Percentiles rank a stretch among this genome's conserved stretches.
These are phyloP conservation scores for Pythium insidiosum DNA, from an alignment of 352 stramenopile species.

Conservation along the genomic window DNA sequence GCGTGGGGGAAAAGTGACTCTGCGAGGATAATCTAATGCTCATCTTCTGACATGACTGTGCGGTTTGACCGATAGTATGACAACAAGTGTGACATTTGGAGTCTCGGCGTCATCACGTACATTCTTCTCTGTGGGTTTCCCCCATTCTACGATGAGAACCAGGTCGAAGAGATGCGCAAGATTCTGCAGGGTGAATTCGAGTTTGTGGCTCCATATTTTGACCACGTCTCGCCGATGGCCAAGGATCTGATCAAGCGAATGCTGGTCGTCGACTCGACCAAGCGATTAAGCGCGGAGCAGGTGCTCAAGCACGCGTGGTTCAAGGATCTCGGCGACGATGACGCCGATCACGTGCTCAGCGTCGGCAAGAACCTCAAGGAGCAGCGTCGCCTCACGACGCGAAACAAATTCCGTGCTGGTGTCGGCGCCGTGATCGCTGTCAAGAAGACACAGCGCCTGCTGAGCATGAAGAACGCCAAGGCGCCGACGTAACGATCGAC, in stretches of 20 bases:
- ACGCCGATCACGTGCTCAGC: conserved; percentile 30
- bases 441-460: conserved; percentile 67
- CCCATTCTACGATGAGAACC: conserved; percentile 95
- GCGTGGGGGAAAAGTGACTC: too few relatives aligned
- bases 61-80: too few relatives aligned
- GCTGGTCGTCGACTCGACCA: conserved; percentile 84
- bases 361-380: conserved; percentile 81
- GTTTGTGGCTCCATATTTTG: conserved; percentile 92
- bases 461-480: conserved; percentile 22
- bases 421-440: conserved; percentile 68
- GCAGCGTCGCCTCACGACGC: conserved; percentile 32
- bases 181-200: conserved; percentile 80
- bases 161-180: conserved; percentile 79
- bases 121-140: conserved; percentile 96
- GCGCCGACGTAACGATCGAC: conserved; percentile 17
- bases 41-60: too few relatives aligned
- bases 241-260: conserved; percentile 93
- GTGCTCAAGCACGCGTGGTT: conserved; percentile 73
- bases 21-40: too few relatives aligned
- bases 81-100: conserved; percentile 96
- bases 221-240: conserved; percentile 80
- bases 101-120: conserved; percentile 83
- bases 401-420: conserved; percentile 61
- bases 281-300: conserved; percentile 64
- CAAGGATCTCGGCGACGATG: conserved; percentile 52